Conservation (phyloP, 345 rosid genomes). For the Eucalyptus camaldulensis region DNA sequence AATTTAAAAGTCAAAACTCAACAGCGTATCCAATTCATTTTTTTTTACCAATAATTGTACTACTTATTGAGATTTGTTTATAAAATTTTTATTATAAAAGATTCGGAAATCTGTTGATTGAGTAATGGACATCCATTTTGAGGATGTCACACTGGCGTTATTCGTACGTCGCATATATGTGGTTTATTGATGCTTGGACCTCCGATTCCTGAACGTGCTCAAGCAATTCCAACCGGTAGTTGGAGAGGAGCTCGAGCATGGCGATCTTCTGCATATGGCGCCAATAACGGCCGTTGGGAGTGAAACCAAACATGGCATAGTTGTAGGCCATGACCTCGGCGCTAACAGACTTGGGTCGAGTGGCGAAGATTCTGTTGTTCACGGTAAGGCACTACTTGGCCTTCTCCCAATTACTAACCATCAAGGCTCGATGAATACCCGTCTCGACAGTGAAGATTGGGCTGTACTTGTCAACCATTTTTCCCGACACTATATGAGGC, state of each 20-base stretch:
- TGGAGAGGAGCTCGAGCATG: constrained; percentile 17
- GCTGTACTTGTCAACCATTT: constrained; percentile 18
- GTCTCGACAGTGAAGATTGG: constrained; percentile 14
- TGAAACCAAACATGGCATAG: neutral
- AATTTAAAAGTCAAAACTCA: too few species aligned
- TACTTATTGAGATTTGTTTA: neutral
- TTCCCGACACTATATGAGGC: constrained; percentile 1
- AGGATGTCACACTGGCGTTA: neutral
- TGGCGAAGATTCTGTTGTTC: constrained; percentile 8
- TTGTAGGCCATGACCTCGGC: constrained; percentile 2
- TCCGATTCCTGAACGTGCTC: neutral
- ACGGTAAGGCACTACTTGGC: constrained; percentile 14
- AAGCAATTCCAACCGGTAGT: constrained; percentile 8
- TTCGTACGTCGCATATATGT: neutral
- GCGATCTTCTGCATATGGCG: constrained; percentile 4
- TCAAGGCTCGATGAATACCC: constrained; percentile 2
- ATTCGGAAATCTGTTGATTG: neutral
- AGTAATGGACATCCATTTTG: too few species aligned
- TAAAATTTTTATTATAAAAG: too few species aligned
- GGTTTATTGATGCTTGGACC: neutral
- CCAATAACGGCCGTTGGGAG: constrained; percentile 17
- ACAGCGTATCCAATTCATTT: too few species aligned
- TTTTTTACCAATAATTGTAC: neutral
- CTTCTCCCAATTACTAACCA: constrained; percentile 8
- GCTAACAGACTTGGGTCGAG: constrained; percentile 1